These are phyloP conservation scores for Penicillium polonicum DNA, from an alignment of 2,329 filamentous ascomycete species.

Conservation along the genomic window DNA sequence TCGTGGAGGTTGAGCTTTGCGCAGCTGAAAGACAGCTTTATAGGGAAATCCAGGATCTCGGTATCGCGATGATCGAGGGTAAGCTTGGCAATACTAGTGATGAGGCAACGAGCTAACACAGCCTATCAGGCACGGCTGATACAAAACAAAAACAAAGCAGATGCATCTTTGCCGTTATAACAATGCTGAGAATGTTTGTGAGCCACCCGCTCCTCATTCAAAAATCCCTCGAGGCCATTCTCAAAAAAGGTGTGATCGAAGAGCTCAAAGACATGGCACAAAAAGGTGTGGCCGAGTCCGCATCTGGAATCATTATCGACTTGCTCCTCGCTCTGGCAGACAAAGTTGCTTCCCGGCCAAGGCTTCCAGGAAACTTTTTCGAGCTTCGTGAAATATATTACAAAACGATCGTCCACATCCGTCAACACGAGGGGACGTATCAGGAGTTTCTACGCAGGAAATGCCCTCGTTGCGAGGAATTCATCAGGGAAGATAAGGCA, in stretches of 20 bases:
- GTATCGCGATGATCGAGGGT: constrained; percentile 21
- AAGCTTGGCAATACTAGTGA: not conserved
- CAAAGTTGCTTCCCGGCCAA: not conserved
- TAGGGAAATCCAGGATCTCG: not conserved
- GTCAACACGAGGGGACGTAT: too few relatives aligned
- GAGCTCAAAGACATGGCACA: constrained; percentile 39
- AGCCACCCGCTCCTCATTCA: constrained; percentile 52
- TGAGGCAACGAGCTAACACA: constrained; percentile 30
- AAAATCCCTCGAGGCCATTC: constrained; percentile 44
- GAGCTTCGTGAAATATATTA: not conserved
- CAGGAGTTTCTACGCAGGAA: too few relatives aligned
- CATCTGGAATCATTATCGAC: not conserved
- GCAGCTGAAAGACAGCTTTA: not conserved
- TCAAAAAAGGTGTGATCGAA: constrained; percentile 45
- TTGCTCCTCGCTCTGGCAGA: not conserved
- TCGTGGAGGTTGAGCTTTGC: not conserved
- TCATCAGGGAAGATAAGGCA: constrained; percentile 25
- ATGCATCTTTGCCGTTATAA: constrained; percentile 49
- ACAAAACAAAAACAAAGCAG: constrained; percentile 30
- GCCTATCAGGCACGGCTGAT: not conserved
- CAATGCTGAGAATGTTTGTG: constrained; percentile 53
- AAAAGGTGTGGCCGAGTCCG: constrained; percentile 9
- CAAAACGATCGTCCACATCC: not conserved
- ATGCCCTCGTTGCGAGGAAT: constrained; percentile 37
- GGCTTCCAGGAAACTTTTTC: not conserved